These are phyloP conservation scores for Hortiboletus rubellus DNA, from an alignment of 1,284 basidiomycete species.

Conservation along the genomic window DNA sequence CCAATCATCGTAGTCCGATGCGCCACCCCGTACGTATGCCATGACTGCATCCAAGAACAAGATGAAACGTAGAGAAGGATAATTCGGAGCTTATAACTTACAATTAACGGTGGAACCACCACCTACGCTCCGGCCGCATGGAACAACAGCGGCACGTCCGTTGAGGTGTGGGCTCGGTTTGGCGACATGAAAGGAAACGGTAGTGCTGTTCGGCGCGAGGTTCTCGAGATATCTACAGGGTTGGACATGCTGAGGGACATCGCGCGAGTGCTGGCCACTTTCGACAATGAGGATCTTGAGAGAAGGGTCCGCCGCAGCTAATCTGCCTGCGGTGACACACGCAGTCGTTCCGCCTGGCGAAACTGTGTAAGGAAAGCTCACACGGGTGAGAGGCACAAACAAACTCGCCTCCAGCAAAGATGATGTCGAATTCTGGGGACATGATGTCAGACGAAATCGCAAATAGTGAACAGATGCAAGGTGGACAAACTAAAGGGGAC, in stretches of 20 bases:
- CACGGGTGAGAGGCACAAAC: neutral
- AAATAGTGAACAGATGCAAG: neutral
- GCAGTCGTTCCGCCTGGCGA: slow-evolving; percentile 22
- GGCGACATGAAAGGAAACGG: slow-evolving; percentile 43
- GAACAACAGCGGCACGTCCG: slow-evolving; percentile 44
- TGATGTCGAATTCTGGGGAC: neutral
- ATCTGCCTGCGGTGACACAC: slow-evolving; percentile 21
- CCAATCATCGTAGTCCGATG: slow-evolving; percentile 63
- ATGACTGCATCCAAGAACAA: slow-evolving; percentile 39
- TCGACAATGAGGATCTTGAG: slow-evolving; percentile 24
- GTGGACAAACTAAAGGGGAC: neutral
- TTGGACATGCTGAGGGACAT: slow-evolving; percentile 47
- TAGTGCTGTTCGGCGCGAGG: slow-evolving; percentile 39
- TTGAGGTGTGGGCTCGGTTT: slow-evolving; percentile 46
- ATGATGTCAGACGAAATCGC: neutral
- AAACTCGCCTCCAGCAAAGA: slow-evolving; percentile 46
- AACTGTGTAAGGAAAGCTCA: neutral
- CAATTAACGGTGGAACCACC: slow-evolving; percentile 37
- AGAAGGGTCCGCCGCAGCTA: slow-evolving; percentile 15
- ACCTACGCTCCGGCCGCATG: slow-evolving; percentile 51
- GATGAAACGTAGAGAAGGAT: neutral
- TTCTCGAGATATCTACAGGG: slow-evolving; percentile 48
- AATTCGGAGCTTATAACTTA: slow-evolving; percentile 28
- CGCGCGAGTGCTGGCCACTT: slow-evolving; percentile 19
- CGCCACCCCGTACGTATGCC: slow-evolving; percentile 53